Conservation (phyloP, 2,329 filamentous ascomycete species). For the Harringtonia lauricola region DNA sequence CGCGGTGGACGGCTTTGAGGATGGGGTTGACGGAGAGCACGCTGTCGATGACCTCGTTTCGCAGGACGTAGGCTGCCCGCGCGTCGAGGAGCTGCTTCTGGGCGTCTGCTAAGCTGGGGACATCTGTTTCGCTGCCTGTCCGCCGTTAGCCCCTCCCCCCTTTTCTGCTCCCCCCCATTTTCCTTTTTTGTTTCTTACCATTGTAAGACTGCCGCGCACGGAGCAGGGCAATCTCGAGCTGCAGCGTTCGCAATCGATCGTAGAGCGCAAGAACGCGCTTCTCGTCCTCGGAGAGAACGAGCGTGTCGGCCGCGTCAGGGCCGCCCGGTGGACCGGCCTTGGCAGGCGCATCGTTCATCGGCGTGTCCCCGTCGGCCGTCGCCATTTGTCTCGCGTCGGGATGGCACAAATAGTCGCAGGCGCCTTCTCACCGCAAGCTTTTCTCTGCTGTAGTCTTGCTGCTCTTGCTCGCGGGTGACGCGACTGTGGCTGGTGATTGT, state of each 20-base stretch:
- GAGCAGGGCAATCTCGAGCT: slow-evolving; percentile 60
- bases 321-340: background rate
- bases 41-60: slow-evolving; percentile 56
- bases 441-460: background rate
- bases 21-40: slow-evolving; percentile 65
- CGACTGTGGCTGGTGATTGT: slow-evolving; percentile 1
- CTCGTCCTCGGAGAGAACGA: slow-evolving; percentile 56
- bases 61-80: slow-evolving; percentile 57
- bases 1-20: slow-evolving; percentile 64
- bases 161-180: too few species aligned
- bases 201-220: slow-evolving; percentile 21
- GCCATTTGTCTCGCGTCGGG: slow-evolving; percentile 1
- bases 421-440: too few species aligned
- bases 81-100: slow-evolving; percentile 60
- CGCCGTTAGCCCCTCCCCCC: too few species aligned
- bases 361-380: slow-evolving; percentile 6
- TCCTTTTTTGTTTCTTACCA: slow-evolving; percentile 21
- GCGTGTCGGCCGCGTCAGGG: slow-evolving; percentile 14
- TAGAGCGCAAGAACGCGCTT: slow-evolving; percentile 56
- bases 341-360: slow-evolving; percentile 4
- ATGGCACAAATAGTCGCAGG: too few species aligned
- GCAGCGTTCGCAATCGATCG: slow-evolving; percentile 59
- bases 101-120: slow-evolving; percentile 36
- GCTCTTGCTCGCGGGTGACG: background rate
- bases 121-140: background rate